Percentiles rank a stretch among this genome's conserved stretches.
Conservation (phyloP, 768 basidiomycete species). For the Boletus subcaerulescens region DNA sequence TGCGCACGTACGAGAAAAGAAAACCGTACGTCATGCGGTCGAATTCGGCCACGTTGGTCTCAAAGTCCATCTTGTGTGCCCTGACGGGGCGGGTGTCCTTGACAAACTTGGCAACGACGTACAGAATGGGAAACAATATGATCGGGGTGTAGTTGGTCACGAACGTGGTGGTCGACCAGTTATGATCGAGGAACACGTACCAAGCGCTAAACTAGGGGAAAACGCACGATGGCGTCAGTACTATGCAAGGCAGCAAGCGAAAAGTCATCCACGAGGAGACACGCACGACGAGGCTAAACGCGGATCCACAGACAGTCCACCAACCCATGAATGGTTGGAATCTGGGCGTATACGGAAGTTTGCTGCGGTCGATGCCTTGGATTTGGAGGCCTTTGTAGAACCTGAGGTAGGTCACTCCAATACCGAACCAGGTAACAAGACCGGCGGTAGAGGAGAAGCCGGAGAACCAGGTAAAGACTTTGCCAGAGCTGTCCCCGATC, state of each 20-base stretch:
- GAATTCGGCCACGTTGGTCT: slow-evolving; percentile 23
- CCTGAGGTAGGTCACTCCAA: slow-evolving; percentile 44
- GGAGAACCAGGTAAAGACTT: slow-evolving; percentile 43
- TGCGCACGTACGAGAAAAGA: background rate
- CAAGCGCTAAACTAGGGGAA: slow-evolving; percentile 35
- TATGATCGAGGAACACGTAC: slow-evolving; percentile 36
- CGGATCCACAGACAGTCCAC: slow-evolving; percentile 32
- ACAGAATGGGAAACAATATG: slow-evolving; percentile 46
- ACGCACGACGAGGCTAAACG: slow-evolving; percentile 36
- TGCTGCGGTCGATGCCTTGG: slow-evolving; percentile 47
- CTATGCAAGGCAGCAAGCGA: too few relatives aligned
- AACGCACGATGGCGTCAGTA: too few relatives aligned
- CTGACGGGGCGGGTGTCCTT: slow-evolving; percentile 9
- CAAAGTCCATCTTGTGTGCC: slow-evolving; percentile 28
- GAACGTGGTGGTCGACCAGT: slow-evolving; percentile 38
- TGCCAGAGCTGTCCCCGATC: slow-evolving; percentile 31
- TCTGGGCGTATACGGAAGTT: slow-evolving; percentile 43
- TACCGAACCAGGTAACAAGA: slow-evolving; percentile 44
- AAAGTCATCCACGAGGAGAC: too few relatives aligned
- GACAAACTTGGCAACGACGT: slow-evolving; percentile 26
- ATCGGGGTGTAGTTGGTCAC: slow-evolving; percentile 43
- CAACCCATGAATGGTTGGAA: slow-evolving; percentile 44
- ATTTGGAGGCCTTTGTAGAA: slow-evolving; percentile 45
- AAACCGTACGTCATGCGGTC: slow-evolving; percentile 25
- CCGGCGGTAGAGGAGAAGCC: slow-evolving; percentile 38